Evolutionary conservation across 2,329 filamentous ascomycete genomes (phyloP), one percentile per base, ranked within the genome.

Genomic region (Scorias spongiosa): DNA sequence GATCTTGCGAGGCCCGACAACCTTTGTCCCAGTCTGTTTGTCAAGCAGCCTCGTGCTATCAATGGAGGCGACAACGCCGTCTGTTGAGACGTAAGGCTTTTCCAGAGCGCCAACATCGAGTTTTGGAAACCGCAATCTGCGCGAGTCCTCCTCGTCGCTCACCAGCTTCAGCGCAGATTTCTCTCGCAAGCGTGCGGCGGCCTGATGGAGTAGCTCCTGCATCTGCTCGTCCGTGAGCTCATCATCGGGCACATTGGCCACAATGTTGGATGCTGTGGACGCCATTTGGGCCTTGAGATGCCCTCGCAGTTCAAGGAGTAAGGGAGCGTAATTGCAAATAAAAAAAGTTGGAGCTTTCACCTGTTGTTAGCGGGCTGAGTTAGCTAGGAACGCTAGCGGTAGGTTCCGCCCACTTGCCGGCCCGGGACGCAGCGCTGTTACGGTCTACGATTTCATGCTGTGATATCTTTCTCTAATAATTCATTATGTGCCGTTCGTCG

Each of bases 211-310:
- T 44, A 84, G 66, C 56, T 73, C 64, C 43, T 76, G 71, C 42
- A 84, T 73, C 56, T 81, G 73, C 50, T 76, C 71, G 57, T 82
- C 77, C 32, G 71, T 75, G 48, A 81, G 62, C 43, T 71, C 68
- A 42, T 69, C 65, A 20, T 40, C 38, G 17, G 18, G 18, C 12
- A 5, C 20, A 3, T 14, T 40, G 38, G 38, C 38, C 14, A 12
- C 38, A 18, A 12, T 40, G 17, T 18, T 28, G 11, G 14, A 4
- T 40, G 14, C 38, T 5, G 12, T 40, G 11, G 38, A 14, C 12
- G 32, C 32, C 32, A 36, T 36, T 12, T 12, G 11, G 5, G 11
- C 15, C 12, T 15, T 15, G 9, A 15, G 5, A 5, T 9, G 32
- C 32, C 4, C 9, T 12, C 12, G 32, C 15, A 15, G 32, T 36